A percentile compares a stretch with the other conserved stretches of the same genome.
Conservation (phyloP, 208 protist species). For the Acanthamoeba sp. region DNA sequence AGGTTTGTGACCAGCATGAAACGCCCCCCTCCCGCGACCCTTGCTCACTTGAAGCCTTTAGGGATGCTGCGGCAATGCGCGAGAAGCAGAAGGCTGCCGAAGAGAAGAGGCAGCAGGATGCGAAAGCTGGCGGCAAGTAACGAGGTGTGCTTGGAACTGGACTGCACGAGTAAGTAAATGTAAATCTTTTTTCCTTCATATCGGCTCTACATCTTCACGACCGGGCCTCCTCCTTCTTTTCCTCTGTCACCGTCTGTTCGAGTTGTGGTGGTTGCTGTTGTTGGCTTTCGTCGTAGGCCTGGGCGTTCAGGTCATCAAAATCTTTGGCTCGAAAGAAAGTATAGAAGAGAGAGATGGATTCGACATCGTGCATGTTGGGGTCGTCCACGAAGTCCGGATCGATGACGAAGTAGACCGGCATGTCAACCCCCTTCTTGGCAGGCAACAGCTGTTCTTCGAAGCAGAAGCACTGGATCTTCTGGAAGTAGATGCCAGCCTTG, state of each 20-base stretch:
- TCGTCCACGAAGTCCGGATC: constrained; percentile 96
- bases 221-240: not conserved
- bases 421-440: constrained; percentile 95
- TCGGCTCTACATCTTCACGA: not conserved
- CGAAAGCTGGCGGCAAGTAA: not conserved
- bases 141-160: not conserved
- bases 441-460: constrained; percentile 97
- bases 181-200: constrained; percentile 9
- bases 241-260: not conserved
- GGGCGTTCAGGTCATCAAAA: constrained; percentile 46
- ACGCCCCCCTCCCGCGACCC: not conserved
- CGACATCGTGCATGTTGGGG: constrained; percentile 77
- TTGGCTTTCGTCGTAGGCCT: constrained; percentile 54
- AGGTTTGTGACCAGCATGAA: not conserved
- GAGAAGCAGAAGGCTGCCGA: constrained; percentile 54
- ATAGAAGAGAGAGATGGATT: constrained; percentile 86
- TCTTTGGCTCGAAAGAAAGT: constrained; percentile 85
- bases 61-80: constrained; percentile 54
- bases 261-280: not conserved
- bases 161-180: not conserved
- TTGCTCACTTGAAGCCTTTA: not conserved
- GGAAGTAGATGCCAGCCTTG: constrained; percentile 95
- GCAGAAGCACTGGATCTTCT: constrained; percentile 98
- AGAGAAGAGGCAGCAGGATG: not conserved
- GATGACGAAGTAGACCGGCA: constrained; percentile 98